Conservation (phyloP, 768 basidiomycete genomes). For the Hygrocybe punicea region DNA sequence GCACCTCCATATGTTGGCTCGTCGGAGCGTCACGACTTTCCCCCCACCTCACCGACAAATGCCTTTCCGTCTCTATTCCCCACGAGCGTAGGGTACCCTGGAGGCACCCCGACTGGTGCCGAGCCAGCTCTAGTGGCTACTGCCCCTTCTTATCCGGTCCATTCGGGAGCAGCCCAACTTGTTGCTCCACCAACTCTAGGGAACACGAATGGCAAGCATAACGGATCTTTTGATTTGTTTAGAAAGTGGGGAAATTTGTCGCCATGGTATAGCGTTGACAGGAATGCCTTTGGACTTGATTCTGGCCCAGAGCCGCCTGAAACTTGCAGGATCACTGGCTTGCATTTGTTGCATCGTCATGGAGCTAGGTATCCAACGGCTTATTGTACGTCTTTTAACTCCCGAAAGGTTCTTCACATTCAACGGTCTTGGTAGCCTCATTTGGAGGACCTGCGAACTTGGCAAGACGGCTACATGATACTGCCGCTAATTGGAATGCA, state of each 20-base stretch:
- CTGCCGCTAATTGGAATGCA: slow-evolving; percentile 58
- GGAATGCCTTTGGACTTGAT: slow-evolving; percentile 66
- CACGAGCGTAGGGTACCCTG: slow-evolving; percentile 70
- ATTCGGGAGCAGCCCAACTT: slow-evolving; percentile 65
- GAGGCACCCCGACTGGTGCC: slow-evolving; percentile 75
- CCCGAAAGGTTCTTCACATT: not conserved
- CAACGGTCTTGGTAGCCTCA: slow-evolving; percentile 38
- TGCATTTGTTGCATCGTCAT: slow-evolving; percentile 80
- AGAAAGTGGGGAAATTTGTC: slow-evolving; percentile 81
- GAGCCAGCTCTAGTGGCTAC: slow-evolving; percentile 71
- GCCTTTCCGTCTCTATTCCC: slow-evolving; percentile 70
- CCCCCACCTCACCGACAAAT: slow-evolving; percentile 73
- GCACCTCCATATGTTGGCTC: slow-evolving; percentile 73
- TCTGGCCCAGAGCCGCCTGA: slow-evolving; percentile 67
- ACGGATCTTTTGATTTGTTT: slow-evolving; percentile 59
- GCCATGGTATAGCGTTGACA: slow-evolving; percentile 78
- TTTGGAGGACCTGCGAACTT: slow-evolving; percentile 64
- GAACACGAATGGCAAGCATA: slow-evolving; percentile 22
- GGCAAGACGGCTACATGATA: slow-evolving; percentile 51
- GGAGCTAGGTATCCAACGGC: slow-evolving; percentile 72
- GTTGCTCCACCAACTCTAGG: slow-evolving; percentile 45
- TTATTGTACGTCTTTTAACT: slow-evolving; percentile 45
- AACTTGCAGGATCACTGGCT: slow-evolving; percentile 64
- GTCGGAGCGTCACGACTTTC: slow-evolving; percentile 64
- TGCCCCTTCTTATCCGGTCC: slow-evolving; percentile 74